Conservation (phyloP, 129 eudicot genomes). For the Oenanthe sinensis region DNA sequence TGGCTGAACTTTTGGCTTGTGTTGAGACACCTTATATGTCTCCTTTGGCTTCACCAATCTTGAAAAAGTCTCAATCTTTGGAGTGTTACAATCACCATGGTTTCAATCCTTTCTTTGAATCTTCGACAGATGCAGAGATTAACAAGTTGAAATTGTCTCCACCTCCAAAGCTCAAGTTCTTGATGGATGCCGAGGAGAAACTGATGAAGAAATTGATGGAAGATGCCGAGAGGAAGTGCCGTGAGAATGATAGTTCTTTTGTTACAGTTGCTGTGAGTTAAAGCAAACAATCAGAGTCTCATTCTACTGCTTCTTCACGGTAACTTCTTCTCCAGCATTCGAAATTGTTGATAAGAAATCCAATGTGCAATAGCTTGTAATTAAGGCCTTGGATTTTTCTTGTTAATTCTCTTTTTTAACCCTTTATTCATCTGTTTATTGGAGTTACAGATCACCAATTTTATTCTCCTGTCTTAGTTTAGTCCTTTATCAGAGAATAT, state of each 20-base stretch:
- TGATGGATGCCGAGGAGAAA: constrained; percentile 93
- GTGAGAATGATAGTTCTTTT: constrained; percentile 29
- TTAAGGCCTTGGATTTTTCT: constrained; percentile 4
- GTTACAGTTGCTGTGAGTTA: constrained; percentile 21
- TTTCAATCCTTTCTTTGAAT: constrained; percentile 74
- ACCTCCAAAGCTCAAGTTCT: constrained; percentile 88
- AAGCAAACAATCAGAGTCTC: constrained; percentile 26
- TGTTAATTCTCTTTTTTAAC: constrained; percentile 14
- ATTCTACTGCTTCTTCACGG: constrained; percentile 39
- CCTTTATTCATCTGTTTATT: constrained; percentile 4
- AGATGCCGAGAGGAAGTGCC: constrained; percentile 46
- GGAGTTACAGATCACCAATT: constrained; percentile 15
- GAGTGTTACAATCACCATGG: constrained; percentile 40
- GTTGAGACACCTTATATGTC: constrained; percentile 39
- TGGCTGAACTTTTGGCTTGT: constrained; percentile 49
- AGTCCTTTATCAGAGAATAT: not conserved
- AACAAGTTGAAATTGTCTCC: constrained; percentile 62
- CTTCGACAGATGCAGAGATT: constrained; percentile 42
- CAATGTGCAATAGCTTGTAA: constrained; percentile 14
- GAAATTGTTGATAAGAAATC: constrained; percentile 15
- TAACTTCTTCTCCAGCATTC: constrained; percentile 48
- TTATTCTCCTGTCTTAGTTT: not conserved
- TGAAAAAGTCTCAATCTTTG: constrained; percentile 31
- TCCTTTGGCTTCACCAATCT: constrained; percentile 46
- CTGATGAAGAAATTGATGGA: constrained; percentile 44